Evolutionary conservation across 108 stramenopile species (phyloP).

Genomic region (Cyclotella choctawhatcheeana): DNA sequence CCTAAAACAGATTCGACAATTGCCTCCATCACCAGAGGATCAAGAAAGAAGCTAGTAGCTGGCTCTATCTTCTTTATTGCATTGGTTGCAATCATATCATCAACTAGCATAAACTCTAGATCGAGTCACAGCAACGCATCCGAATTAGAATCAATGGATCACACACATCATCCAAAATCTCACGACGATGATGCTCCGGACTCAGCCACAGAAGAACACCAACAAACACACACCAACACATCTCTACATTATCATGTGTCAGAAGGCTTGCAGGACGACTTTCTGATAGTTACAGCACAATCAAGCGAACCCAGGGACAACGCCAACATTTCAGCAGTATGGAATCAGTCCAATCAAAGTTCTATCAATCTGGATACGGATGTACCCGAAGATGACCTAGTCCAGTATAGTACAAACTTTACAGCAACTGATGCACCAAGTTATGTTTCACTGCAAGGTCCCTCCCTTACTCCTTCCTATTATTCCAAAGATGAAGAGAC

Average conservation of each 20-base stretch:
- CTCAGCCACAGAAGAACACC: background rate
- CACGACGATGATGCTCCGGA: background rate
- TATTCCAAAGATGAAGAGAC: background rate
- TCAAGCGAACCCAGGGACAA: background rate
- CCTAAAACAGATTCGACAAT: background rate
- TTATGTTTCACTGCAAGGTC: background rate
- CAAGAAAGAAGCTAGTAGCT: background rate
- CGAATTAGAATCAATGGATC: background rate
- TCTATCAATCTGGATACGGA: background rate
- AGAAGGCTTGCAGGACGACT: background rate
- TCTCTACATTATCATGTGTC: background rate
- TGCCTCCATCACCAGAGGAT: background rate
- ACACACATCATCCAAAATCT: too few species aligned
- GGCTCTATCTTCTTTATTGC: background rate
- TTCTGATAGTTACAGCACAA: background rate
- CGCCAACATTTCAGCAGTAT: background rate
- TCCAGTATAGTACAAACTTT: background rate
- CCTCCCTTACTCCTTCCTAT: background rate
- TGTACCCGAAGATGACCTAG: background rate
- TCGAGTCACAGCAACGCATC: background rate
- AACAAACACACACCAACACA: too few species aligned
- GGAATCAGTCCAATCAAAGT: background rate
- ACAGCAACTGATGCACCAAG: background rate
- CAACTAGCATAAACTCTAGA: background rate
- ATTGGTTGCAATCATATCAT: background rate